A percentile compares a stretch with the other conserved stretches of the same genome.
These are phyloP conservation scores for Pachyrhizus erosus DNA, from an alignment of 306 rosid species.

Conservation along the genomic window DNA sequence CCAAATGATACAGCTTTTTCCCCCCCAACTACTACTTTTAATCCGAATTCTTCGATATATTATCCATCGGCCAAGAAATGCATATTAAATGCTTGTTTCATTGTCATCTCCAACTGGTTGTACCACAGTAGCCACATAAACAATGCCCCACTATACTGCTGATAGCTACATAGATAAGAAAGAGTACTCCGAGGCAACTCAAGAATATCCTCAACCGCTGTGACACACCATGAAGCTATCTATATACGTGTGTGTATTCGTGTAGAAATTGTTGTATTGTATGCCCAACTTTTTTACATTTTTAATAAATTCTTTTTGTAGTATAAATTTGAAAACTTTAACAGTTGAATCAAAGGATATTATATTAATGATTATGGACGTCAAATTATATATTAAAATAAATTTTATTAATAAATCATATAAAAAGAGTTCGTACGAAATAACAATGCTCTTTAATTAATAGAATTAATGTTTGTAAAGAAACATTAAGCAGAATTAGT, in stretches of 20 bases:
- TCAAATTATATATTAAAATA: neutral
- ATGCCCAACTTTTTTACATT: neutral
- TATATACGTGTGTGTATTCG: too few relatives aligned
- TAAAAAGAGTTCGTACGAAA: too few relatives aligned
- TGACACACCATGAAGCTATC: neutral
- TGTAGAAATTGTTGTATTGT: too few relatives aligned
- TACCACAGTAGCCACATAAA: conserved; percentile 44
- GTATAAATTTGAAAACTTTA: neutral
- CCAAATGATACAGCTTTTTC: neutral
- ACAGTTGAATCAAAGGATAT: neutral
- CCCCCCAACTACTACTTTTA: conserved; percentile 32
- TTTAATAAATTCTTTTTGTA: neutral
- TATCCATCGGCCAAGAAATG: conserved; percentile 8
- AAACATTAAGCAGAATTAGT: too few relatives aligned
- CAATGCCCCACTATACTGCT: conserved; percentile 34
- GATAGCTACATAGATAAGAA: neutral
- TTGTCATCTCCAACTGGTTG: conserved; percentile 31
- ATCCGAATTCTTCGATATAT: conserved; percentile 26
- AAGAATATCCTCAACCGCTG: neutral
- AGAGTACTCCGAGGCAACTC: conserved; percentile 4
- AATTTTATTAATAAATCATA: too few relatives aligned
- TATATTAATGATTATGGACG: neutral
- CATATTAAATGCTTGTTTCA: conserved; percentile 43
- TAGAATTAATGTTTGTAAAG: too few relatives aligned
- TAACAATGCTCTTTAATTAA: too few relatives aligned